These are phyloP conservation scores for Boletus sp. DNA, from an alignment of 768 basidiomycete species.

Conservation along the genomic window DNA sequence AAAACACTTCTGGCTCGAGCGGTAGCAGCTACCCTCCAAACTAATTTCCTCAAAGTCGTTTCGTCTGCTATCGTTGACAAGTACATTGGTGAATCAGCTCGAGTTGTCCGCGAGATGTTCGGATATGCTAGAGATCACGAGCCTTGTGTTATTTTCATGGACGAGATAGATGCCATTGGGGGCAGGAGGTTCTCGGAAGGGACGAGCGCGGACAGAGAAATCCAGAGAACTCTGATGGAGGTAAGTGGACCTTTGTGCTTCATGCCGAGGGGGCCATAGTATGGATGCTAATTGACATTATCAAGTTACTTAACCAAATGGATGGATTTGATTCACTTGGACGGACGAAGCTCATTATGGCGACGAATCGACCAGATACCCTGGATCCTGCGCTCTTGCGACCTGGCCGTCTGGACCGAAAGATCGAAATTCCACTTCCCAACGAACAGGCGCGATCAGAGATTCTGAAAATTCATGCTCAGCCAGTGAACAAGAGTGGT, in stretches of 20 bases:
- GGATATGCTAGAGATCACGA: conserved; percentile 97
- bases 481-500: conserved; percentile 89
- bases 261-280: neutral
- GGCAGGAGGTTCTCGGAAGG: conserved; percentile 91
- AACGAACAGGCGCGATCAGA: conserved; percentile 96
- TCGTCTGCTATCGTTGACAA: conserved; percentile 98
- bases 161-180: conserved; percentile 97
- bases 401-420: conserved; percentile 93
- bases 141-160: conserved; percentile 99
- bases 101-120: conserved; percentile 98
- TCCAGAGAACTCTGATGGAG: conserved; percentile 98
- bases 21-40: conserved; percentile 91
- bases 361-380: conserved; percentile 98
- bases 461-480: conserved; percentile 96
- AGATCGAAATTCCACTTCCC: conserved; percentile 96
- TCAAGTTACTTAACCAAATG: conserved; percentile 95
- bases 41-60: conserved; percentile 98
- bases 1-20: conserved; percentile 95
- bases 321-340: conserved; percentile 99
- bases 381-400: conserved; percentile 95
- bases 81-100: conserved; percentile 97
- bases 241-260: conserved; percentile 33
- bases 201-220: conserved; percentile 97
- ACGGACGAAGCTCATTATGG: conserved; percentile 96
- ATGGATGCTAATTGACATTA: neutral